Percentiles rank a stretch among this genome's conserved stretches.
Conservation (phyloP, 163 green algal genomes). For the Scenedesmus sp. region DNA sequence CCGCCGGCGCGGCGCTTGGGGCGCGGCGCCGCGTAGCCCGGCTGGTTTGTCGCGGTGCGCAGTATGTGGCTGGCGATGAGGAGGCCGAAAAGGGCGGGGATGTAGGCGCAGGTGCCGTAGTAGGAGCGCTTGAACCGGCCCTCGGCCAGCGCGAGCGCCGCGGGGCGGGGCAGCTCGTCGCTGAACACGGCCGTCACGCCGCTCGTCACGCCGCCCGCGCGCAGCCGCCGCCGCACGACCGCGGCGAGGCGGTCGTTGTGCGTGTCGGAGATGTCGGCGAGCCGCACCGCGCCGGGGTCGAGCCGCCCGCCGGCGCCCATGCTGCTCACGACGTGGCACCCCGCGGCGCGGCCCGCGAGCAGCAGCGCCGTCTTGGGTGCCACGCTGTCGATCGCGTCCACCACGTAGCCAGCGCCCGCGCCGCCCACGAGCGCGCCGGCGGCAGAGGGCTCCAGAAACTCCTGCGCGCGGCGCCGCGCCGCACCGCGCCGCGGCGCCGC, state of each 20-base stretch:
- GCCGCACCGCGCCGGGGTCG: conserved; percentile 49
- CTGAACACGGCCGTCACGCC: conserved; percentile 54
- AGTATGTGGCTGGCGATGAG: conserved; percentile 43
- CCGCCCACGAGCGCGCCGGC: conserved; percentile 18
- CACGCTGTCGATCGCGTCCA: conserved; percentile 64
- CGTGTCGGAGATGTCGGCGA: conserved; percentile 54
- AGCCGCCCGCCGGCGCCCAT: conserved; percentile 57
- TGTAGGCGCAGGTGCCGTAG: conserved; percentile 62
- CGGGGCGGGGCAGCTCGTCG: conserved; percentile 39
- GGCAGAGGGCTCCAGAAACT: conserved; percentile 45
- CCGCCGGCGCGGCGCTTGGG: not conserved
- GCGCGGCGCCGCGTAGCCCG: conserved; percentile 12
- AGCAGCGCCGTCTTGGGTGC: conserved; percentile 61
- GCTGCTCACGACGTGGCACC: conserved; percentile 33
- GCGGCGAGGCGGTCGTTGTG: conserved; percentile 61
- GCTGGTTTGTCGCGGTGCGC: not conserved
- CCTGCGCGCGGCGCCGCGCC: not conserved
- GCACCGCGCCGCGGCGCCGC: no score
- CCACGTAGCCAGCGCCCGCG: conserved; percentile 36
- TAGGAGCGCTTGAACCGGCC: conserved; percentile 50
- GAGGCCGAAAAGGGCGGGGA: conserved; percentile 61
- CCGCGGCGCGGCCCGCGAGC: conserved; percentile 26
- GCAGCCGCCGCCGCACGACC: conserved; percentile 47
- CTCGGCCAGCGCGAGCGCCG: conserved; percentile 48
- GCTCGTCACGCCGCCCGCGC: conserved; percentile 31